Evolutionary conservation across 2,329 filamentous ascomycete genomes (phyloP).

Genomic region (Rhynchosporium graminicola): DNA sequence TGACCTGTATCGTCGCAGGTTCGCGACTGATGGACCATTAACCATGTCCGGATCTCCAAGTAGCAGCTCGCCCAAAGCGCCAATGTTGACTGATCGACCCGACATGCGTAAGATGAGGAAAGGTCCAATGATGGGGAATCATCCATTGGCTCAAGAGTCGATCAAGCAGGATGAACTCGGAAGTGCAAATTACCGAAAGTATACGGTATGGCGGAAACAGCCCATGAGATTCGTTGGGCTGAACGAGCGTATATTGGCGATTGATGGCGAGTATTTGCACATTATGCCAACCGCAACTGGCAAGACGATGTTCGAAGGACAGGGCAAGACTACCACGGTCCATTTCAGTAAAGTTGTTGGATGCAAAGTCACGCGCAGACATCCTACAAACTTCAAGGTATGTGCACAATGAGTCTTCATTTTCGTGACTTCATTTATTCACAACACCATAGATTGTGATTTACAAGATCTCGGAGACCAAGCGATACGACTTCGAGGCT

Average conservation of each 20-base stretch:
- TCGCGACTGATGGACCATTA: conserved; percentile 71
- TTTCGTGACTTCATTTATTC: conserved; percentile 64
- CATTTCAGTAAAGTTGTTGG: conserved; percentile 82
- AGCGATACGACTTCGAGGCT: conserved; percentile 85
- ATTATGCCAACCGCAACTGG: conserved; percentile 73
- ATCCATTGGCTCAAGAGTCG: conserved; percentile 67
- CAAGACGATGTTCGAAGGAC: conserved; percentile 63
- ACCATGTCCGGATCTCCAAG: conserved; percentile 69
- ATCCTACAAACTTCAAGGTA: conserved; percentile 79
- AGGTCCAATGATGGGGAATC: conserved; percentile 57
- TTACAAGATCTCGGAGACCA: conserved; percentile 73
- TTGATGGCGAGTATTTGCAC: conserved; percentile 85
- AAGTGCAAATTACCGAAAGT: conserved; percentile 68
- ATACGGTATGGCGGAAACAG: conserved; percentile 79
- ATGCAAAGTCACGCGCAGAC: conserved; percentile 77
- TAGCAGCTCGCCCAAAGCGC: conserved; percentile 65
- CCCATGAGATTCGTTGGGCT: conserved; percentile 77
- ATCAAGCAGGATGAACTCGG: conserved; percentile 60
- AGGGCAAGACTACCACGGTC: conserved; percentile 74
- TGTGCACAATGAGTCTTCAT: conserved; percentile 23
- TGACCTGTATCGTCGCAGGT: conserved; percentile 73
- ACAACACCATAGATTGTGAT: conserved; percentile 59
- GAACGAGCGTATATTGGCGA: conserved; percentile 74
- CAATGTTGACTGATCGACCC: conserved; percentile 45
- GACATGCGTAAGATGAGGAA: conserved; percentile 52